These are phyloP conservation scores for Phyllostachys edulis DNA, from an alignment of 176 grass and related monocot genomes.

Conservation along the genomic window DNA sequence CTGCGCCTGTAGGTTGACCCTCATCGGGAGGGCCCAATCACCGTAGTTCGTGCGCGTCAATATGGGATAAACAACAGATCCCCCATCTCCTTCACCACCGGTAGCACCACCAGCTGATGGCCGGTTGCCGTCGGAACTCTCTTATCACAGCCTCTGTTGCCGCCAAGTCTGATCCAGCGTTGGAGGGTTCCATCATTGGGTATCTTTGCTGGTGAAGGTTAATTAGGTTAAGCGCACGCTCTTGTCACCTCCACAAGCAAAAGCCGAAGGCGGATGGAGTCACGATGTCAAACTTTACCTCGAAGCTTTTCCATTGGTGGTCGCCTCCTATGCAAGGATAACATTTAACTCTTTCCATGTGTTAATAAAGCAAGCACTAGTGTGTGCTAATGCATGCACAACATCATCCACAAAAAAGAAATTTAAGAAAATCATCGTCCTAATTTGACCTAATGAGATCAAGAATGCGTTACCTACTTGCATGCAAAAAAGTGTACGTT, in stretches of 20 bases:
- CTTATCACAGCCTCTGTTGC: no score
- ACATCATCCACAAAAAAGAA: neutral
- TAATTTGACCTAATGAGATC: neutral
- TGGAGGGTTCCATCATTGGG: no score
- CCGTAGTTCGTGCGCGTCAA: no score
- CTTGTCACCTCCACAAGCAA: conserved; percentile 15
- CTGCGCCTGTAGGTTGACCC: no score
- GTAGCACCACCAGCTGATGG: no score
- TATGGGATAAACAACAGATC: no score
- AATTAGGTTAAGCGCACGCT: neutral
- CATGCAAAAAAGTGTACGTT: neutral
- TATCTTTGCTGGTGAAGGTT: no score
- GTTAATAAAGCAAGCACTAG: neutral
- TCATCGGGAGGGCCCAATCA: no score
- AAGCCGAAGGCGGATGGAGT: conserved; percentile 4
- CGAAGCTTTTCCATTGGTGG: conserved; percentile 9
- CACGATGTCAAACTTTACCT: conserved; percentile 1
- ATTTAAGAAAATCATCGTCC: neutral
- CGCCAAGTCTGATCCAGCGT: no score
- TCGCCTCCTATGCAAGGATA: conserved; percentile 32
- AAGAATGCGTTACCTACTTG: neutral
- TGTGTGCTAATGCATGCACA: neutral
- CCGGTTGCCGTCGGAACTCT: no score
- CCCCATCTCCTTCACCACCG: no score
- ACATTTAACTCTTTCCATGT: neutral